phyloP scores from a whole-genome alignment of 441 rosid species.

The Theobroma grandiflorum region DNA sequence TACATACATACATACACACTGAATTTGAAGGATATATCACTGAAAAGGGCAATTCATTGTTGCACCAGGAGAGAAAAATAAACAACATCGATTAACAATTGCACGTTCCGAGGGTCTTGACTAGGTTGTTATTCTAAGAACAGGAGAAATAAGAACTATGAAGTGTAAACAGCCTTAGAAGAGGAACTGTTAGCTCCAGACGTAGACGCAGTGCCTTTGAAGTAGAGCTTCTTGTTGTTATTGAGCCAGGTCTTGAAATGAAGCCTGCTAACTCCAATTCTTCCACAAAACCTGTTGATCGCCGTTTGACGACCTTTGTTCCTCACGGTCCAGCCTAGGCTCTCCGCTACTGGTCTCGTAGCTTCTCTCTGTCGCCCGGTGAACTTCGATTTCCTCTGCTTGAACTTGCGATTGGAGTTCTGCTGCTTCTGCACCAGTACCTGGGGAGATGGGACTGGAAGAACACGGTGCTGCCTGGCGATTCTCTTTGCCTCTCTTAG shows the following conservation, averaged over 20 bases:
- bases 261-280: constrained; percentile 45
- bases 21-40: neutral
- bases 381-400: constrained; percentile 45
- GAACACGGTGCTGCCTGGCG: neutral
- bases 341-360: constrained; percentile 39
- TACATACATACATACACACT: neutral
- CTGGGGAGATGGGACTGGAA: neutral
- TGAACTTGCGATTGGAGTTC: neutral
- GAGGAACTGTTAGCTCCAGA: neutral
- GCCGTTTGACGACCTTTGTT: constrained; percentile 38
- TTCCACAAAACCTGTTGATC: constrained; percentile 43
- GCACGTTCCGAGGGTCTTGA: neutral
- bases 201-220: neutral
- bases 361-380: constrained; percentile 42
- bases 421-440: neutral
- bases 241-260: constrained; percentile 51
- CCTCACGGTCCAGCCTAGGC: constrained; percentile 41
- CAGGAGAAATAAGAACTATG: neutral
- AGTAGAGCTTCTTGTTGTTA: constrained; percentile 44
- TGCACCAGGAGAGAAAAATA: neutral
- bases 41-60: neutral
- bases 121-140: neutral
- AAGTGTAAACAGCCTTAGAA: neutral
- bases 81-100: neutral
- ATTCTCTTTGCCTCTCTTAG: constrained; percentile 18